These are phyloP conservation scores for Plenodomus tracheiphilus DNA, from an alignment of 2,329 filamentous ascomycete genomes.

Conservation along the genomic window DNA sequence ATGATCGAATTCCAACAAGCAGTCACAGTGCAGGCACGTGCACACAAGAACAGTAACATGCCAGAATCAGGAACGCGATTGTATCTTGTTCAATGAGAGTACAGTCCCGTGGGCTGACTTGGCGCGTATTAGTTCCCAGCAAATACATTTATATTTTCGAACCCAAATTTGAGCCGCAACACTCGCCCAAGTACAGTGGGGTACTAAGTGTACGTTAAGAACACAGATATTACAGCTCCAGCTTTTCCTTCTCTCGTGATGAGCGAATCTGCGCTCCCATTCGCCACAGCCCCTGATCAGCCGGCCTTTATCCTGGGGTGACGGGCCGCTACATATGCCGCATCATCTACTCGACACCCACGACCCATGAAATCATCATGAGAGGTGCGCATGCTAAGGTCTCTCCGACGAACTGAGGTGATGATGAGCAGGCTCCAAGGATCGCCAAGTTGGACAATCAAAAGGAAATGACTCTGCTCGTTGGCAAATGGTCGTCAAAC, in stretches of 20 bases:
- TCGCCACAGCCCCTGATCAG: slow-evolving; percentile 25
- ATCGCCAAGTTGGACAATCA: too few relatives aligned
- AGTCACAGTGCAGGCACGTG: too few relatives aligned
- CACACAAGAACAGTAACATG: too few relatives aligned
- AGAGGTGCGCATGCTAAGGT: too few relatives aligned
- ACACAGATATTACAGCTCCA: slow-evolving; percentile 15
- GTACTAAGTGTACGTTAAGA: slow-evolving; percentile 6
- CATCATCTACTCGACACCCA: slow-evolving; percentile 31
- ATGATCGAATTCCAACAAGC: too few relatives aligned
- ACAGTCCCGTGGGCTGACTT: too few relatives aligned
- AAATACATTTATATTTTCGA: slow-evolving; percentile 2
- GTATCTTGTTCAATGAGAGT: too few relatives aligned
- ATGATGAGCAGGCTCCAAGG: too few relatives aligned
- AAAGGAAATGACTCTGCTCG: too few relatives aligned
- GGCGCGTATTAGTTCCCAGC: background rate
- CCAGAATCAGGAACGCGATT: too few relatives aligned
- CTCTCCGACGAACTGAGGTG: too few relatives aligned
- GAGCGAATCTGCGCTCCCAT: slow-evolving; percentile 21
- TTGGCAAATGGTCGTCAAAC: too few relatives aligned
- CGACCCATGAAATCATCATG: slow-evolving; percentile 4
- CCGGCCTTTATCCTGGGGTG: slow-evolving; percentile 31
- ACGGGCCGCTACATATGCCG: slow-evolving; percentile 37
- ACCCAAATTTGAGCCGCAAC: slow-evolving; percentile 15
- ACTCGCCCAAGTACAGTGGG: slow-evolving; percentile 9
- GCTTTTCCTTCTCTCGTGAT: slow-evolving; percentile 12